phyloP scores from a whole-genome alignment of 345 rosid genomes.

The Corchorus capsularis region DNA sequence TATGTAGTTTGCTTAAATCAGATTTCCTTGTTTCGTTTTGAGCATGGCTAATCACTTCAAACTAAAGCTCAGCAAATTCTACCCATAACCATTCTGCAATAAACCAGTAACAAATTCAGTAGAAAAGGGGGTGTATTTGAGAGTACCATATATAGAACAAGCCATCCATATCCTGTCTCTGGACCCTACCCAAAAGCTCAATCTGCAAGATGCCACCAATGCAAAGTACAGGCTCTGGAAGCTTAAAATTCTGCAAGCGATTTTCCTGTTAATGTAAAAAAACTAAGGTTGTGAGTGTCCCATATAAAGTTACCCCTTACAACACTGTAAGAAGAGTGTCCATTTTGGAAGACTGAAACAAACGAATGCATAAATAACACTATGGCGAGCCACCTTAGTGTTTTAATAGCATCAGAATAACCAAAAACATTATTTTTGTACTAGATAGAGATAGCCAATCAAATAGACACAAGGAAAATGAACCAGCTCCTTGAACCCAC shows the following conservation, averaged over 20 bases:
- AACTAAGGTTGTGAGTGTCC: not conserved
- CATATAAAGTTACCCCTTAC: not conserved
- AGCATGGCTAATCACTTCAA: not conserved
- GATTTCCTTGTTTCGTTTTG: too few species aligned
- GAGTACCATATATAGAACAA: conserved; percentile 84
- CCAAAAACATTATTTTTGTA: not conserved
- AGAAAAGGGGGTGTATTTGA: conserved; percentile 3
- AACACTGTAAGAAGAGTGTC: not conserved
- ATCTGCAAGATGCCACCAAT: conserved; percentile 77
- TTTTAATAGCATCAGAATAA: not conserved
- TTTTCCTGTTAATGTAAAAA: conserved; percentile 56
- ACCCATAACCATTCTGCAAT: not conserved
- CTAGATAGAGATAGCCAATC: not conserved
- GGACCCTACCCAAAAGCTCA: conserved; percentile 86
- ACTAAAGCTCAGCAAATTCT: not conserved
- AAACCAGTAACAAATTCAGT: not conserved
- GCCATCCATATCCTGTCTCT: conserved; percentile 80
- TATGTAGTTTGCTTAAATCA: too few species aligned
- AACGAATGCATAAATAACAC: not conserved
- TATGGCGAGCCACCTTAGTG: not conserved
- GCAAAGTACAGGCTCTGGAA: conserved; percentile 90
- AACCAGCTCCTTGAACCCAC: conserved; percentile 36
- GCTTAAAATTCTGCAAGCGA: conserved; percentile 68
- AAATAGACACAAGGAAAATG: not conserved
- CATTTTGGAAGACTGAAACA: not conserved